Percentiles rank a stretch among this genome's conserved stretches.
These are phyloP conservation scores for Poteriospumella lacustris DNA, from an alignment of 108 stramenopile genomes.

Conservation along the genomic window DNA sequence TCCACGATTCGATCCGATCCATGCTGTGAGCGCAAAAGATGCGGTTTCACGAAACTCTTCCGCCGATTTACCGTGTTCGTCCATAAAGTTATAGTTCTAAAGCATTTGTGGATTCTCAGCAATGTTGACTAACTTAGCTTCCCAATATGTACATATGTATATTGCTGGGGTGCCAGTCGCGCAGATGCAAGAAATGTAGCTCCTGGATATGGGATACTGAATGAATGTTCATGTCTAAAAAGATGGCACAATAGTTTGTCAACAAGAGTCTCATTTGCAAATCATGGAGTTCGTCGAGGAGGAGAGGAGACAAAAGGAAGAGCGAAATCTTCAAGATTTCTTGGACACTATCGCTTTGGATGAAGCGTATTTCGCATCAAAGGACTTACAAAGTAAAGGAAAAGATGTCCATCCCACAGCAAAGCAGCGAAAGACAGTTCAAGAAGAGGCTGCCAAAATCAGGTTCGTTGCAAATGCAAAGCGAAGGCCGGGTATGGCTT, in stretches of 20 bases:
- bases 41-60: no score
- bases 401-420: constrained; percentile 2
- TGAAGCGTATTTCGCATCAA: background rate
- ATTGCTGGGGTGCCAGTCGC: no score
- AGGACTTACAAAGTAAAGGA: background rate
- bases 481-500: no score
- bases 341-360: background rate
- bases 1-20: no score
- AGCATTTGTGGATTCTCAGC: no score
- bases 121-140: no score
- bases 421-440: constrained; percentile 15
- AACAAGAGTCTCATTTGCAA: background rate
- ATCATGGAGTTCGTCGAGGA: background rate
- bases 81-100: no score
- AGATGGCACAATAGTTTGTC: background rate
- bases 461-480: background rate
- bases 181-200: no score
- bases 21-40: no score
- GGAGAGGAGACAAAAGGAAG: constrained; percentile 14
- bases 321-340: background rate
- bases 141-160: no score
- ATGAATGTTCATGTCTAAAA: background rate
- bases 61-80: no score
- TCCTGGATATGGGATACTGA: background rate
- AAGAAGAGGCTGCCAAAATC: background rate